A percentile compares a stretch with the other conserved stretches of the same genome.
phyloP scores from a whole-genome alignment of 306 rosid genomes.

The Quercus mongolica region DNA sequence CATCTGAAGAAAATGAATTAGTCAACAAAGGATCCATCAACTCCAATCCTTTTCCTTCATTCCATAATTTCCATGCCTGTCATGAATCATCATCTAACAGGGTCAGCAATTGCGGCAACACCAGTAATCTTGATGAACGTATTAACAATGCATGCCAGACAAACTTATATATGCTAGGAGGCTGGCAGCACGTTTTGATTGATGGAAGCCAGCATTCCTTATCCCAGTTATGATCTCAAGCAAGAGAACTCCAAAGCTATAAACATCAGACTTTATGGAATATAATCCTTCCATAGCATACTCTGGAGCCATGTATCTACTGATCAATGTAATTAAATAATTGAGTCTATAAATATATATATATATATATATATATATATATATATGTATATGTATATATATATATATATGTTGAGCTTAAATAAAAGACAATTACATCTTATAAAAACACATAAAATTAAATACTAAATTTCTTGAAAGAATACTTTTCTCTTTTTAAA shows the following conservation, averaged over 20 bases:
- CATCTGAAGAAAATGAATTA: constrained; percentile 23
- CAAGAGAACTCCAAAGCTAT: constrained; percentile 35
- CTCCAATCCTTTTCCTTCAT: constrained; percentile 30
- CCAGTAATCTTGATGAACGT: too few species aligned
- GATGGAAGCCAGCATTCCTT: constrained; percentile 26
- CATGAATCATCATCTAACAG: background rate
- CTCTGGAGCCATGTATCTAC: constrained; percentile 15
- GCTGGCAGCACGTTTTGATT: constrained; percentile 26
- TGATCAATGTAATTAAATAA: too few species aligned
- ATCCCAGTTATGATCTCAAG: constrained; percentile 44
- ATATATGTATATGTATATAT: too few species aligned
- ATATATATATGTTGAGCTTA: too few species aligned
- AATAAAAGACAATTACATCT: too few species aligned
- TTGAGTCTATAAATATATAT: too few species aligned
- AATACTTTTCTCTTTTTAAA: too few species aligned
- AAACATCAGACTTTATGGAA: constrained; percentile 43
- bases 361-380: too few species aligned
- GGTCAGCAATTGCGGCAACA: too few species aligned
- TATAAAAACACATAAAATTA: too few species aligned
- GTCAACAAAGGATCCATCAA: constrained; percentile 36
- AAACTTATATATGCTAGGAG: constrained; percentile 5
- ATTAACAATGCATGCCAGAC: too few species aligned
- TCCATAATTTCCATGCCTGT: constrained; percentile 46
- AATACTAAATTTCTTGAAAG: too few species aligned
- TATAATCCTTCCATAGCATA: constrained; percentile 51